Evolutionary conservation across 73 alveolate species (phyloP), one percentile per base, ranked within the genome.

Genomic region (Stentor roeselii): DNA sequence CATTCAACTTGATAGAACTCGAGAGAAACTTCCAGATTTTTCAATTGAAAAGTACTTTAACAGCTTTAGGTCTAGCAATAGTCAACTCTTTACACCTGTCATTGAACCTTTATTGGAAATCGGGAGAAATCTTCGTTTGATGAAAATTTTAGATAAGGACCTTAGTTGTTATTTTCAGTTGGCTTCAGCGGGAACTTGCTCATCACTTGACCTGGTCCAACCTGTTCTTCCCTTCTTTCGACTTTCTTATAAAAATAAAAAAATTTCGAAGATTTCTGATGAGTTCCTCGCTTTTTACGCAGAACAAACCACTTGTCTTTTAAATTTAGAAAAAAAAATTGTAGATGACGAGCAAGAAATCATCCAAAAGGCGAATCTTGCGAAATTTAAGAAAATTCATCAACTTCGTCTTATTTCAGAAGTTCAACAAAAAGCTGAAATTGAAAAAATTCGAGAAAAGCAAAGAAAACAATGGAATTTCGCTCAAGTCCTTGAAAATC

Each of bases 391-490:
- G 11, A n/a, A 67, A 2, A 21, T 67, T 67, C 11, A 30, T 14
- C 27, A n/a, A n/a, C 21, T n/a, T 27, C 21, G 34, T 27, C n/a
- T 21, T 34, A 27, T 67, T 21, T 21, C 80, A 67, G 21, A 2
- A 21, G 34, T 34, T 1, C 27, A 21, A 67, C 14, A 30, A 27
- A 21, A 67, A 40, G 27, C 11, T 36, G 80, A 67, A 30, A 40
- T 11, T 21, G 80, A 67, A 0, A 67, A 34, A 67, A 30, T 21
- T 1, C 42, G 34, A 34, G 80, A 21, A 21, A 67, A 67, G 34
- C 21, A 34, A 32, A 21, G 80, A 34, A 67, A 67, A 67, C 80
- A 67, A 34, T 67, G 80, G 42, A 67, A 34, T 67, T 67, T 21
- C 34, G 21, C 14, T 67, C 80, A 67, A 40, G n/a, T 32, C 11